A percentile compares a stretch with the other conserved stretches of the same genome.
These are phyloP conservation scores for Suillus clintonianus DNA, from an alignment of 768 basidiomycete species.

Conservation along the genomic window DNA sequence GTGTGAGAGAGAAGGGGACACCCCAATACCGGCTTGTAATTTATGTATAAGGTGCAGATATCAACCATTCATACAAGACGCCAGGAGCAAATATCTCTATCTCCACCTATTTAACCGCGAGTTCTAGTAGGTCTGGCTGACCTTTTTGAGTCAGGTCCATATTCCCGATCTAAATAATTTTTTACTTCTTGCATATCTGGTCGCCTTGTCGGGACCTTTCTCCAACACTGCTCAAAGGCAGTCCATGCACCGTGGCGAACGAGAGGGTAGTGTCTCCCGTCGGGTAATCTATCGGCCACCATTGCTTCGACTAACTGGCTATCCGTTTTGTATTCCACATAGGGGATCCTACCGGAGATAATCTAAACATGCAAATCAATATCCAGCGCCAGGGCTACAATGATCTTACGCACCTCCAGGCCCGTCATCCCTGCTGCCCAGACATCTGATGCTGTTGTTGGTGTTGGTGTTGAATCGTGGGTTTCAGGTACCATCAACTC, in stretches of 20 bases:
- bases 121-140: background rate
- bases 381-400: background rate
- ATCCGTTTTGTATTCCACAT: conserved; percentile 14
- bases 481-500: conserved; percentile 42
- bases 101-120: background rate
- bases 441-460: conserved; percentile 30
- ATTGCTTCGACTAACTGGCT: conserved; percentile 5
- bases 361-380: conserved; percentile 13
- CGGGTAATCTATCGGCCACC: background rate
- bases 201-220: background rate
- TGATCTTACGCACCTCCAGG: conserved; percentile 30
- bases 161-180: background rate
- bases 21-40: background rate
- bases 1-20: background rate
- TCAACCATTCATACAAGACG: background rate
- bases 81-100: background rate
- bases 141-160: background rate
- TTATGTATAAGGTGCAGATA: background rate
- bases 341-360: conserved; percentile 25
- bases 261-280: background rate
- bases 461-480: conserved; percentile 14
- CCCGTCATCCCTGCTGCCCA: conserved; percentile 42
- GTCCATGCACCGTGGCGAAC: background rate
- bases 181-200: background rate
- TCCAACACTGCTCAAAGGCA: background rate